phyloP scores from a whole-genome alignment of 768 basidiomycete genomes.

The Butyriboletus loyo region DNA sequence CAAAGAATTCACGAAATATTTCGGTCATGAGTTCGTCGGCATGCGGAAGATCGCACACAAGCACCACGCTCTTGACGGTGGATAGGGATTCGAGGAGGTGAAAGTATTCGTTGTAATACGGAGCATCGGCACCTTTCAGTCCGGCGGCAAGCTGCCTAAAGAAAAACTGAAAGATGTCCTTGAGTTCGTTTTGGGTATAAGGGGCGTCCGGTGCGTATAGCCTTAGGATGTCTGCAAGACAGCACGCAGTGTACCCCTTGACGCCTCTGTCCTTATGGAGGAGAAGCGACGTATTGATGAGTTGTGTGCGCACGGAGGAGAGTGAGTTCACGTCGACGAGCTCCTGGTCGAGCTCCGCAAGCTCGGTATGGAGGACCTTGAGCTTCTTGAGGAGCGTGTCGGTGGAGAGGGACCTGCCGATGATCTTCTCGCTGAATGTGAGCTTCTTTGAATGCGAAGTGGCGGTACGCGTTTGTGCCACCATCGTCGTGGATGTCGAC shows the following conservation, averaged over 20 bases:
- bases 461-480: constrained; percentile 68
- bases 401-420: constrained; percentile 70
- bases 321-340: constrained; percentile 74
- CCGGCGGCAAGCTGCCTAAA: constrained; percentile 76
- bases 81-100: constrained; percentile 92
- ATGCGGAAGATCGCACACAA: constrained; percentile 87
- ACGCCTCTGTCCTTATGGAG: constrained; percentile 96
- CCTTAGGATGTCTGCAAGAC: constrained; percentile 88
- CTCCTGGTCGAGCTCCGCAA: constrained; percentile 87
- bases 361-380: constrained; percentile 69
- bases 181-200: constrained; percentile 81
- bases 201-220: constrained; percentile 97
- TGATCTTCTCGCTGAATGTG: constrained; percentile 78
- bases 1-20: constrained; percentile 82
- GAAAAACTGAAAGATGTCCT: constrained; percentile 98
- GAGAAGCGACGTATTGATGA: constrained; percentile 74
- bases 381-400: constrained; percentile 87
- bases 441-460: constrained; percentile 57
- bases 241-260: constrained; percentile 92
- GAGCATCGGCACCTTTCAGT: constrained; percentile 71
- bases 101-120: constrained; percentile 91
- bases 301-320: constrained; percentile 65
- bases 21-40: constrained; percentile 82
- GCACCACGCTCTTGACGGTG: constrained; percentile 90
- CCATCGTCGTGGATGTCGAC: constrained; percentile 45